Base-by-base conservation (phyloP, 768 basidiomycete genomes). In the Fomitopsis pulvina region DNA sequence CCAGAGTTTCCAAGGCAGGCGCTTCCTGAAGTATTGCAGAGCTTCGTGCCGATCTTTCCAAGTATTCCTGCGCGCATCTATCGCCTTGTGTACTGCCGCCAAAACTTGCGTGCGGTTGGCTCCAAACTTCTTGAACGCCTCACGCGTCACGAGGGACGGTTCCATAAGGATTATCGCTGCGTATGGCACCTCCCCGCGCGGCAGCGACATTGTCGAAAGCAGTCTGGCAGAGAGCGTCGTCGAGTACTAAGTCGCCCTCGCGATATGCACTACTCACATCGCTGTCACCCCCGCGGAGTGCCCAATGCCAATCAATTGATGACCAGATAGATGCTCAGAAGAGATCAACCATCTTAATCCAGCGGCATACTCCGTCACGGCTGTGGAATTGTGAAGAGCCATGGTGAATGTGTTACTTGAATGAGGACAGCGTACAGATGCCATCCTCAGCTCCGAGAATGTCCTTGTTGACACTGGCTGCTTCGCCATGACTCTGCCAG, bases 401-500 rank as follows among this genome's bases (percentile, higher is more conserved):
- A n/a, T 16, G 12, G 25, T 40, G 12, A 24, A 7, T 6, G 12
- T 16, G 16, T 24, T n/a, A 26, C 4, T 14, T 28, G 4, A n/a
- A 20, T n/a, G 28, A 27, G 22, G 11, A 46, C 48, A 16, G 25
- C 48, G 43, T 21, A 12, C 45, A 34, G 3, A 28, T 21, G 4
- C 12, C 28, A 8, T 28, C 27, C 3, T 50, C 22, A 11, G 7
- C 4, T 48, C 32, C 32, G 28, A 55, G 41, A 25, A 29, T 18
- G 3, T 12, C 40, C 3, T 24, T 45, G 48, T 55, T 55, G 22
- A 50, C n/a, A 9, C 26, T 14, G 2, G 47, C 43, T 1, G 54
- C 47, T 27, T 55, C 54, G 9, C 54, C 54, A 26, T 55, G 54
- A 45, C 34, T 52, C 47, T 52, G 54, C 39, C 44, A 41, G 24